These are phyloP conservation scores for Ustilago lituana DNA, from an alignment of 1,284 basidiomycete genomes.

Conservation along the genomic window DNA sequence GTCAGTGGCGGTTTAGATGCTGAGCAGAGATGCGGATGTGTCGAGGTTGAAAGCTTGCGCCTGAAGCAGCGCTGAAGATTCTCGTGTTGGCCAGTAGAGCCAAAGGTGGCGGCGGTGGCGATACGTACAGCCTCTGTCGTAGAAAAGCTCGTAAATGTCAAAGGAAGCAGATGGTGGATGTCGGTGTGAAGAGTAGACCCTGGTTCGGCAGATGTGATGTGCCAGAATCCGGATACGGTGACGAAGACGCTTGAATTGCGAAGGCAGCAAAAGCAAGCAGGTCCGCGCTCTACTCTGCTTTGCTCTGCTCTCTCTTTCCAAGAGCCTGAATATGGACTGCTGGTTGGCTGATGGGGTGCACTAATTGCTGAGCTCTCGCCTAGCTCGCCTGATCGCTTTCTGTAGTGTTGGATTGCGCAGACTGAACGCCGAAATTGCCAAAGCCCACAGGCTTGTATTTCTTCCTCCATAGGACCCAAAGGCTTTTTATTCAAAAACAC, in stretches of 20 bases:
- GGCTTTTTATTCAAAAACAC: no score
- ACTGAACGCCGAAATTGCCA: not conserved
- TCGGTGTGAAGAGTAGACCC: slow-evolving; percentile 11
- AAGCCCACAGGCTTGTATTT: no score
- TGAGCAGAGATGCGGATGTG: slow-evolving; percentile 1
- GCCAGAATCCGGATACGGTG: slow-evolving; percentile 21
- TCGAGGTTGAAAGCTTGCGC: not conserved
- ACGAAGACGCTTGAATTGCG: slow-evolving; percentile 12
- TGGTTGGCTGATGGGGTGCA: slow-evolving; percentile 22
- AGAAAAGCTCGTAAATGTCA: slow-evolving; percentile 8
- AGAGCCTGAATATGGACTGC: slow-evolving; percentile 1
- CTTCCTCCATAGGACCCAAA: no score
- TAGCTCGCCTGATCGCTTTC: slow-evolving; percentile 21
- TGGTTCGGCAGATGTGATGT: slow-evolving; percentile 21
- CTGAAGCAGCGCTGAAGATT: not conserved
- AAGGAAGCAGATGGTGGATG: not conserved
- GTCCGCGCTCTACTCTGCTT: slow-evolving; percentile 27
- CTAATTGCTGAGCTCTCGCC: slow-evolving; percentile 7
- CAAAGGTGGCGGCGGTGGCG: not conserved
- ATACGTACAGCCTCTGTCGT: slow-evolving; percentile 29
- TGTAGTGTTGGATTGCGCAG: not conserved
- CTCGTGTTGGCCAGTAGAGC: not conserved
- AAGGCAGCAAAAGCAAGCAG: slow-evolving; percentile 9
- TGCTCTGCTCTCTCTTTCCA: slow-evolving; percentile 4
- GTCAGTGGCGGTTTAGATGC: slow-evolving; percentile 16